phyloP scores from a whole-genome alignment of 352 stramenopile species.

The Pythium oligandrum region DNA sequence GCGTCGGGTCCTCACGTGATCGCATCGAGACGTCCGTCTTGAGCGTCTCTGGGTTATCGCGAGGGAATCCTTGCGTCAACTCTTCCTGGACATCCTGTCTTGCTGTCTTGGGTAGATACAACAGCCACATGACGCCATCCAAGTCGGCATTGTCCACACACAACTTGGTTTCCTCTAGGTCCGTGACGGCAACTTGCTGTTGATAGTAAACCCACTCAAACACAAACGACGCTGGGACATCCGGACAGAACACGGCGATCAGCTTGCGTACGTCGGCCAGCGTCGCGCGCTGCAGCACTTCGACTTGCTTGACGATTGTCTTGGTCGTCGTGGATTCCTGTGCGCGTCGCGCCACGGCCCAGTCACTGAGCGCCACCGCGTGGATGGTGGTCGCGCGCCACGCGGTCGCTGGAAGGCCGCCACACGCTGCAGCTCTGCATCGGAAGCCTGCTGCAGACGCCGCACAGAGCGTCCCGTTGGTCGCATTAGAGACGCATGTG shows the following conservation, averaged over 20 bases:
- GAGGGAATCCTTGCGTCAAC: no score
- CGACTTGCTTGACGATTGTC: conserved; percentile 8
- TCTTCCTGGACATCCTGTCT: no score
- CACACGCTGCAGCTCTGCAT: conserved; percentile 18
- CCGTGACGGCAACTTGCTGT: background rate
- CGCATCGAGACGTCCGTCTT: no score
- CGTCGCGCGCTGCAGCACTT: conserved; percentile 19
- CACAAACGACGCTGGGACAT: conserved; percentile 18
- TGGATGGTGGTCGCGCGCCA: conserved; percentile 12
- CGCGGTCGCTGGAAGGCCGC: conserved; percentile 12
- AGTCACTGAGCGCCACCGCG: background rate
- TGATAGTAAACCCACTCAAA: conserved; percentile 8
- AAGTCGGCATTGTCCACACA: no score
- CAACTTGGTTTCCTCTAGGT: no score
- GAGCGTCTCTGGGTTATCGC: no score
- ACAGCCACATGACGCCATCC: no score
- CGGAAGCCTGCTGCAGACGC: conserved; percentile 14
- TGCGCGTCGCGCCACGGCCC: no score
- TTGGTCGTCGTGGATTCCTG: background rate
- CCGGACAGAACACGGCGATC: conserved; percentile 17
- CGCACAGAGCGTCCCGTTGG: background rate
- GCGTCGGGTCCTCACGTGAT: no score
- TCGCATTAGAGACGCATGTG: no score
- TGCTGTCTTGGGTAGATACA: no score
- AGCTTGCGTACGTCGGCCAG: conserved; percentile 26